Evolutionary conservation across 2,329 filamentous ascomycete genomes (phyloP), one percentile per base, ranked within the genome.

Genomic region (Gnomoniopsis smithogilvyi): DNA sequence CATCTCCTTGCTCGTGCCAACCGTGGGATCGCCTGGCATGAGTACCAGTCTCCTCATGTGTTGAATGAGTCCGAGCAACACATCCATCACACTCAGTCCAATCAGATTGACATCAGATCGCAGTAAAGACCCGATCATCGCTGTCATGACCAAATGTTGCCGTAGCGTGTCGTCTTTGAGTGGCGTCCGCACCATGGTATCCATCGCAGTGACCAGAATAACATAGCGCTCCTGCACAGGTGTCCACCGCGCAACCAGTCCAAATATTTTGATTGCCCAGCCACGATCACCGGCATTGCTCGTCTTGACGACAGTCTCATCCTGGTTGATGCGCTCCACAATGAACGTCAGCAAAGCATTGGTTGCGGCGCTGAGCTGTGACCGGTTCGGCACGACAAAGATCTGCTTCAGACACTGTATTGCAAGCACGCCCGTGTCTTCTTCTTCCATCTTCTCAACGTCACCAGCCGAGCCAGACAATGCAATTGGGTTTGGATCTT

Each of bases 151-250:
- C 56, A 92, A 78, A 67, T 96, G 90, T 57, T 90, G 86, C 48
- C 85, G 81, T 36, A 97, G 73, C 46, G 86, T 86, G 11, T 88
- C 85, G 67, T 93, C 90, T 6, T 81, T 81, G 38, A 93, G 80
- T 0, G 87, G 85, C 48, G 84, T 86, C 58, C 83, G 81, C 3
- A 90, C 78, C 53, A 98, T 76, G 3, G 83, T 84, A 66, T 97
- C 93, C 76, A 96, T 86, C 2, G 89, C 82, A 1, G 90, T 89
- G 49, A 96, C 83, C 50, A 97, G 80, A 58, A 98, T 95, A 43
- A 94, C 86, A 75, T 96, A 98, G 56, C 95, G 89, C 69, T 96
- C 92, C 71, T 98, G 94, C 1, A 98, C 93, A 0, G 95, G 92
- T 0, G 92, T 89, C 92, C 93, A 98, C 60, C 86, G 85, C 17